phyloP scores from a whole-genome alignment of 257 asterid genomes.

The Nicotiana undulata region DNA sequence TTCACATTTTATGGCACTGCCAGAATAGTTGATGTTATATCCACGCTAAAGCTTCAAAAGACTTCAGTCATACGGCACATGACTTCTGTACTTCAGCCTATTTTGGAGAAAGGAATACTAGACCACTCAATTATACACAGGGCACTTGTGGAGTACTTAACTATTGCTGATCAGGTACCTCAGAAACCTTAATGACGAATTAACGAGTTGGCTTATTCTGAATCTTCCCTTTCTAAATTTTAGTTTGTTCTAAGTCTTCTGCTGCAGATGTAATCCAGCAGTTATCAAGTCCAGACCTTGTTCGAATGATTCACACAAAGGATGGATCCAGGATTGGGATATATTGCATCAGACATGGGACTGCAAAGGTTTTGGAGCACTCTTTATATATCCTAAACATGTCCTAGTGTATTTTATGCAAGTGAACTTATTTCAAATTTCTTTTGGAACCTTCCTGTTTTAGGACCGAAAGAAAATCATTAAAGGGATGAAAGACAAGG shows the following conservation, averaged over 20 bases:
- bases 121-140: conserved; percentile 91
- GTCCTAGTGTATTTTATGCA: not conserved
- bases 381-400: not conserved
- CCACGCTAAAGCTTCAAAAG: conserved; percentile 63
- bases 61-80: conserved; percentile 81
- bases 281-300: conserved; percentile 53
- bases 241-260: conserved; percentile 53
- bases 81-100: conserved; percentile 72
- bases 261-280: conserved; percentile 82
- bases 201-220: not conserved
- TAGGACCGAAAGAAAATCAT: conserved; percentile 92
- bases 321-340: conserved; percentile 78
- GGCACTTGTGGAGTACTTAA: conserved; percentile 64
- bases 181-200: not conserved
- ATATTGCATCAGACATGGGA: conserved; percentile 83
- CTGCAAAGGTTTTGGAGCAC: conserved; percentile 61
- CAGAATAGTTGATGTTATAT: conserved; percentile 78
- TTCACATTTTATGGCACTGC: not conserved
- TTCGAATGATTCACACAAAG: conserved; percentile 79
- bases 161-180: conserved; percentile 72
- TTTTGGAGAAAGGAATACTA: conserved; percentile 83
- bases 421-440: not conserved
- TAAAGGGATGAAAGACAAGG: conserved; percentile 77
- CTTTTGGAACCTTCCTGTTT: conserved; percentile 5
- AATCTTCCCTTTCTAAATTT: conserved; percentile 28